These are phyloP conservation scores for Malus hybrid DNA, from an alignment of 331 rosid species.

Conservation along the genomic window DNA sequence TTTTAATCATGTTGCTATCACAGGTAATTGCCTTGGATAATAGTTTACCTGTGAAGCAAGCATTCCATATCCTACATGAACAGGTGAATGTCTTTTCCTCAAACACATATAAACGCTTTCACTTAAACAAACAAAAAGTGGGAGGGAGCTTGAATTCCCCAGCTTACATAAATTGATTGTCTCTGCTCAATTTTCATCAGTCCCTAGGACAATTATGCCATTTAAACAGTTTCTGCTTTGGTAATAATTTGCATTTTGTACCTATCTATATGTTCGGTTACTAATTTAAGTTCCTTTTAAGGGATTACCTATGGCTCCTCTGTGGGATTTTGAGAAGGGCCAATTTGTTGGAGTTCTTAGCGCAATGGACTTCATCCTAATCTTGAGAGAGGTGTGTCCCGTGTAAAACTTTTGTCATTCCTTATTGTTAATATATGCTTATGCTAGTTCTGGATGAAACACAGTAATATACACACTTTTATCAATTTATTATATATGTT, in stretches of 20 bases:
- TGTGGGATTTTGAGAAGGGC: constrained; percentile 71
- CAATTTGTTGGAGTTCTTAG: constrained; percentile 90
- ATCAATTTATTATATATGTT: neutral
- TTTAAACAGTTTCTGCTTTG: constrained; percentile 7
- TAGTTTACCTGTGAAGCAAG: constrained; percentile 87
- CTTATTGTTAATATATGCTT: neutral
- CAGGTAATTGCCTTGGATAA: constrained; percentile 86
- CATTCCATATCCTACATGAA: constrained; percentile 84
- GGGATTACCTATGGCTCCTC: constrained; percentile 93
- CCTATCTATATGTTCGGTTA: constrained; percentile 3
- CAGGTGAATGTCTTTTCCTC: constrained; percentile 44
- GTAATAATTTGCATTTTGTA: constrained; percentile 12
- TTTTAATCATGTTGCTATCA: constrained; percentile 18
- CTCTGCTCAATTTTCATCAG: neutral
- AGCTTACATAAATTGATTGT: neutral
- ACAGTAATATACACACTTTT: neutral
- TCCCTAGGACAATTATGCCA: neutral
- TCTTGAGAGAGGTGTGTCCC: constrained; percentile 74
- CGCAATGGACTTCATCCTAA: constrained; percentile 88
- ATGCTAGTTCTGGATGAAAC: neutral
- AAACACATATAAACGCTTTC: neutral
- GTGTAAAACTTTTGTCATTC: neutral
- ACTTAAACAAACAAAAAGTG: neutral
- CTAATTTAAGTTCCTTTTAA: constrained; percentile 34
- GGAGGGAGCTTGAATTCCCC: neutral